Evolutionary conservation across 805 yeast species (phyloP).

Genomic region (Ogataea allantospora): DNA sequence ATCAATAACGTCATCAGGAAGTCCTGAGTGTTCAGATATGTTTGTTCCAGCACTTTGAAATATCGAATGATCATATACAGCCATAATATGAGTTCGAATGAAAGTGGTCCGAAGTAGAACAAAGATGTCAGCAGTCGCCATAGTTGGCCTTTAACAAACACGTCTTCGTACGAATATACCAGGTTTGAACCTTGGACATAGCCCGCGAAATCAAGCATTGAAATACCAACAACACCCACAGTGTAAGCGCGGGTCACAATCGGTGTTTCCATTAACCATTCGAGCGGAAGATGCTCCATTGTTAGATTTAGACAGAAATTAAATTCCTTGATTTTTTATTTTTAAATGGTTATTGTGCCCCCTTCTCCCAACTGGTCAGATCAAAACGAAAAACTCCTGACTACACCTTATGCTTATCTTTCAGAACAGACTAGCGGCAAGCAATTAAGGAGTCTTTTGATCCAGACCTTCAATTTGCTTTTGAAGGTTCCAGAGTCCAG

Average conservation of each 20-base stretch:
- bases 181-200: conserved; percentile 32
- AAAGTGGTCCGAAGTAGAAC: conserved; percentile 40
- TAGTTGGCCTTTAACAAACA: conserved; percentile 38
- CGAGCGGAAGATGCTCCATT: conserved; percentile 39
- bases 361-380: conserved; percentile 15
- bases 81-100: conserved; percentile 35
- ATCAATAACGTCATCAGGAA: conserved; percentile 40
- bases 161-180: conserved; percentile 37
- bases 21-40: conserved; percentile 33
- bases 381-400: conserved; percentile 30
- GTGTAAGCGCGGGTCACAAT: conserved; percentile 44
- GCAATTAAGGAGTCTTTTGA: conserved; percentile 48
- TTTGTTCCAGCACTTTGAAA: conserved; percentile 39
- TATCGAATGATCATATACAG: conserved; percentile 38
- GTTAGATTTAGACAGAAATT: background rate
- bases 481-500: conserved; percentile 41
- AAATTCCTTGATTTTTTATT: background rate
- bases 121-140: conserved; percentile 39
- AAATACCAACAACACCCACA: conserved; percentile 32
- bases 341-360: conserved; percentile 4
- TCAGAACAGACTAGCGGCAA: conserved; percentile 51
- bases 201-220: conserved; percentile 35
- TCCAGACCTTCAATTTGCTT: conserved; percentile 53
- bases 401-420: conserved; percentile 51
- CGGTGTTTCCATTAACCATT: conserved; percentile 43